Evolutionary conservation across 2,329 filamentous ascomycete species (phyloP).

Genomic region (Fusarium luffae): DNA sequence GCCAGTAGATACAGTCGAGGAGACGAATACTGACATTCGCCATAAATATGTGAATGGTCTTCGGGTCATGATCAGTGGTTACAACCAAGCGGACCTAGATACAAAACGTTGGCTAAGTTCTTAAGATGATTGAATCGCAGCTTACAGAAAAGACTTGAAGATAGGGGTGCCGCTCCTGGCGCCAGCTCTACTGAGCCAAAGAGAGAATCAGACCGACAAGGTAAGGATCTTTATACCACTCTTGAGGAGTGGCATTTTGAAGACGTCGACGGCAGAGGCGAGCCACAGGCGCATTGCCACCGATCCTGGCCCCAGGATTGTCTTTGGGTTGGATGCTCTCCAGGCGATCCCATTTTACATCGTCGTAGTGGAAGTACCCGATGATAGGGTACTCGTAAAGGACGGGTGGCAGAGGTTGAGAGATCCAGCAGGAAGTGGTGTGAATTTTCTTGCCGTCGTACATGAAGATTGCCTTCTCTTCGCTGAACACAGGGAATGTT

Average conservation of each 20-base stretch:
- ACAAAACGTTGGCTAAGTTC: accelerated
- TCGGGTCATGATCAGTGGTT: not conserved
- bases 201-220: not conserved
- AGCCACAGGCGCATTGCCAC: not conserved
- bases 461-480: not conserved
- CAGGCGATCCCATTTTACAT: not conserved
- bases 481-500: not conserved
- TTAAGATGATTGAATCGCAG: accelerated
- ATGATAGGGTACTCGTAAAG: not conserved
- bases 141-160: not conserved
- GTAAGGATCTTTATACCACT: not conserved
- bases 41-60: not conserved
- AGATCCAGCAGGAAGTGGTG: not conserved
- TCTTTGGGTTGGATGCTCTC: not conserved
- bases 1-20: not conserved
- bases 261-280: not conserved
- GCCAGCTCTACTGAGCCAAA: not conserved
- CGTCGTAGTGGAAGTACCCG: not conserved
- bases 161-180: not conserved
- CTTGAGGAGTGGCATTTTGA: not conserved
- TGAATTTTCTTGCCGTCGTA: not conserved
- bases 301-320: not conserved
- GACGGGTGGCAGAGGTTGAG: not conserved
- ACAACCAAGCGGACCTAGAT: not conserved
- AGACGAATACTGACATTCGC: not conserved